Evolutionary conservation across 179 eudicot species (phyloP).

Genomic region (Beta corolliflora): DNA sequence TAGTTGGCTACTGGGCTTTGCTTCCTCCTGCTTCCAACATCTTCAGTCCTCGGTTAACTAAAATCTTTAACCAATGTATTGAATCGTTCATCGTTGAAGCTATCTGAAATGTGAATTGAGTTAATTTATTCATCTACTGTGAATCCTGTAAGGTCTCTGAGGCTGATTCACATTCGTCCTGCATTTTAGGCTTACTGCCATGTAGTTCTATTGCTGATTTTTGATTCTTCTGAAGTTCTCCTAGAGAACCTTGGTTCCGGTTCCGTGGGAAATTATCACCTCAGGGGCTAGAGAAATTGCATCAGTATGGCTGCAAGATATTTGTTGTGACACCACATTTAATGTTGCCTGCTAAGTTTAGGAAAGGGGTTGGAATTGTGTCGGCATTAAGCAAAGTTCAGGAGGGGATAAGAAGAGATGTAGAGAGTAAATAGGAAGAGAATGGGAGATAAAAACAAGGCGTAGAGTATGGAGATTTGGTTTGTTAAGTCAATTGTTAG

Average conservation of each 20-base stretch:
- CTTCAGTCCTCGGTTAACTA: background rate
- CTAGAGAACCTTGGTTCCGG: background rate
- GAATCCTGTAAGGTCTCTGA: background rate
- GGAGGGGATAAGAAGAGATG: background rate
- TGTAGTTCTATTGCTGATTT: background rate
- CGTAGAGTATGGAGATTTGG: background rate
- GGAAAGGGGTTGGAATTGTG: background rate
- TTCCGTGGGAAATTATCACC: background rate
- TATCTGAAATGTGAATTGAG: background rate
- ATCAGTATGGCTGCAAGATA: background rate
- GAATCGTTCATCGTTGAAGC: background rate
- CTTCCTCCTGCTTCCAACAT: background rate
- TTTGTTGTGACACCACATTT: background rate
- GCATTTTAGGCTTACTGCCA: background rate
- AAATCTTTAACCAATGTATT: background rate
- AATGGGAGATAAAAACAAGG: too few species aligned
- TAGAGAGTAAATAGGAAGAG: background rate
- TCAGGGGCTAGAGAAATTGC: background rate
- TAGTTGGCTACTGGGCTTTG: background rate
- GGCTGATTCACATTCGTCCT: background rate
- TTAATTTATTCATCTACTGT: background rate
- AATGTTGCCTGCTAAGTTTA: background rate
- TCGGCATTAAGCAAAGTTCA: background rate
- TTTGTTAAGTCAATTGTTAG: background rate
- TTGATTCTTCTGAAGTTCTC: background rate